Evolutionary conservation across 306 rosid genomes (phyloP).

Genomic region (Sechiopsis laciniata): DNA sequence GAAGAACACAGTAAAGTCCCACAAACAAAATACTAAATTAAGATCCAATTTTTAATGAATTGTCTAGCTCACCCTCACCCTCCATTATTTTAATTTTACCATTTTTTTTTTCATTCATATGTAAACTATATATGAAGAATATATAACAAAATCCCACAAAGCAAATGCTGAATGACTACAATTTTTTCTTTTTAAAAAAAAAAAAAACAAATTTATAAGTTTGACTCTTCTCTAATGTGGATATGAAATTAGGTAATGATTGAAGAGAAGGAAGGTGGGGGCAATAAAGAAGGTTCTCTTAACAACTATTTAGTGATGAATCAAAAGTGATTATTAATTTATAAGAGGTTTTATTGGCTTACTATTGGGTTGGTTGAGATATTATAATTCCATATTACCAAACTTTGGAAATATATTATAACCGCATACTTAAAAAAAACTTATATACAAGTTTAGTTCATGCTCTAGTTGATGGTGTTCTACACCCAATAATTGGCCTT

Average conservation of each 20-base stretch:
- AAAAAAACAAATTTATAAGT: too few relatives aligned
- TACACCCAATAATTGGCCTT: background rate
- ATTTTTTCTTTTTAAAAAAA: too few relatives aligned
- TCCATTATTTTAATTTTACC: background rate
- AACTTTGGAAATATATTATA: slow-evolving; percentile 1
- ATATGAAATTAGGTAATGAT: slow-evolving; percentile 11
- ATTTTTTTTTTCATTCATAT: background rate
- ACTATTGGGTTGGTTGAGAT: slow-evolving; percentile 12
- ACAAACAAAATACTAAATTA: background rate
- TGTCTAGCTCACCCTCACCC: background rate
- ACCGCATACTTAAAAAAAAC: background rate
- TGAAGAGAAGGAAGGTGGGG: background rate
- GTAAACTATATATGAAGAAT: background rate
- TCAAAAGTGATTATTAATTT: background rate
- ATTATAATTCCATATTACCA: slow-evolving; percentile 15
- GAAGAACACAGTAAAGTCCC: slow-evolving; percentile 1
- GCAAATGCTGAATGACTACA: too few relatives aligned
- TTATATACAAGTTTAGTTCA: background rate
- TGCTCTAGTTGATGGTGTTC: slow-evolving; percentile 14
- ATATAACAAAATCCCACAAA: background rate
- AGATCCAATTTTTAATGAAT: background rate
- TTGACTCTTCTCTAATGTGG: background rate
- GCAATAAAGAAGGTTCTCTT: slow-evolving; percentile 4
- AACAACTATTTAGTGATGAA: slow-evolving; percentile 14
- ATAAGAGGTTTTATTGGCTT: slow-evolving; percentile 7